Conservation (phyloP, 306 rosid genomes). For the Prunus mira region DNA sequence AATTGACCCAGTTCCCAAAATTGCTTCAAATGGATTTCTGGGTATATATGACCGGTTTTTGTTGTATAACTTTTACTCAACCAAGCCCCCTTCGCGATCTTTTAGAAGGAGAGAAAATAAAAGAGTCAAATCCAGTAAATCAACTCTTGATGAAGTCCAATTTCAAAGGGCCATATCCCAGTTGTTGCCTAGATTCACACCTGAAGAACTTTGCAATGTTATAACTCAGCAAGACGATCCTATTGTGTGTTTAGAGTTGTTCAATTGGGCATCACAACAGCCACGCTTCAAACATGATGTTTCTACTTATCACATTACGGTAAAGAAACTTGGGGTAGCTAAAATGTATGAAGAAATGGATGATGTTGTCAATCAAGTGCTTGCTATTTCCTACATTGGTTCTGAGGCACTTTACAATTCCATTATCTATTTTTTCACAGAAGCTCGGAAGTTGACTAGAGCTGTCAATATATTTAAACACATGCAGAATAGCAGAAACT, state of each 20-base stretch:
- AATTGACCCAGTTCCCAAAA: constrained; percentile 15
- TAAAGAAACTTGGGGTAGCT: constrained; percentile 85
- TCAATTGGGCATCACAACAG: constrained; percentile 82
- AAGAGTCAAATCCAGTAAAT: constrained; percentile 42
- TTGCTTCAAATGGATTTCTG: constrained; percentile 22
- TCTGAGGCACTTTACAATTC: constrained; percentile 72
- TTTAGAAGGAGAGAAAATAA: constrained; percentile 56
- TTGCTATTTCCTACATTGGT: constrained; percentile 58
- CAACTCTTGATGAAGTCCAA: constrained; percentile 52
- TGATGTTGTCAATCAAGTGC: constrained; percentile 72
- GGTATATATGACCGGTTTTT: constrained; percentile 13
- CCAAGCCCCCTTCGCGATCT: constrained; percentile 56
- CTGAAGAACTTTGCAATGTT: constrained; percentile 65
- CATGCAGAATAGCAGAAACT: constrained; percentile 53
- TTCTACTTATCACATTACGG: constrained; percentile 54
- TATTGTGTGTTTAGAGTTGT: constrained; percentile 67
- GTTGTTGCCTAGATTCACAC: constrained; percentile 73
- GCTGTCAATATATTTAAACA: constrained; percentile 77
- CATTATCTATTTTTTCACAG: constrained; percentile 68
- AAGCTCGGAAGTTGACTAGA: constrained; percentile 75
- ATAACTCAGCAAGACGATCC: constrained; percentile 63
- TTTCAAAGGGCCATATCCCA: constrained; percentile 63
- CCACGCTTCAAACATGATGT: constrained; percentile 64
- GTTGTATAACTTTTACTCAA: constrained; percentile 47
- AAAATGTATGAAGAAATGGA: constrained; percentile 86